Conservation (phyloP, 2,329 filamentous ascomycete species). For the Calycina herbarum region DNA sequence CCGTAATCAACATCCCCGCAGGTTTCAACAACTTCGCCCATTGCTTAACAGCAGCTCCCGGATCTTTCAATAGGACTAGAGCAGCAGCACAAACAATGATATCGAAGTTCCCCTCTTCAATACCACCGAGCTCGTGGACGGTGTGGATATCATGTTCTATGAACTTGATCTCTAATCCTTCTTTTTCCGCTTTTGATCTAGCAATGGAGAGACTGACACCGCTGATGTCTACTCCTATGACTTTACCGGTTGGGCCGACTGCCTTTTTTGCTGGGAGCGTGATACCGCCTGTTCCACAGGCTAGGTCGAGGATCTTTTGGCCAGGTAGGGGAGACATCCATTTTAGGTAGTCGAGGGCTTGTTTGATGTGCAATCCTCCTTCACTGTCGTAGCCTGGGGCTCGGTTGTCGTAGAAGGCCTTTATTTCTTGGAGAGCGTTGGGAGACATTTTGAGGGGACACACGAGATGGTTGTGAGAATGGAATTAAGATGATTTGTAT, state of each 20-base stretch:
- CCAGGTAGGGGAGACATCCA: slow-evolving; percentile 19
- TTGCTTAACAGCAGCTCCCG: slow-evolving; percentile 15
- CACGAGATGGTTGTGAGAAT: too few species aligned
- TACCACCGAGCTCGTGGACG: too few species aligned
- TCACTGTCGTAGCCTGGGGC: slow-evolving; percentile 23
- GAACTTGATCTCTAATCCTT: slow-evolving; percentile 13
- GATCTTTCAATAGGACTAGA: slow-evolving; percentile 19
- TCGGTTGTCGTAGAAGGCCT: slow-evolving; percentile 20
- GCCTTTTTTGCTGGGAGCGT: slow-evolving; percentile 15
- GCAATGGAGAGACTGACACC: slow-evolving; percentile 16
- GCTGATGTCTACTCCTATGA: slow-evolving; percentile 25
- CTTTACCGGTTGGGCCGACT: slow-evolving; percentile 15
- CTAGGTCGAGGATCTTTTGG: slow-evolving; percentile 22
- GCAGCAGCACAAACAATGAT: slow-evolving; percentile 21
- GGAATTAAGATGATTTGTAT: too few species aligned
- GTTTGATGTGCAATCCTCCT: slow-evolving; percentile 14
- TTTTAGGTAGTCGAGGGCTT: slow-evolving; percentile 22
- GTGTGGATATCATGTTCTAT: slow-evolving; percentile 20
- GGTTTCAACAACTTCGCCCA: slow-evolving; percentile 24
- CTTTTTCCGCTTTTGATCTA: slow-evolving; percentile 16
- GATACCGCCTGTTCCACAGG: slow-evolving; percentile 24
- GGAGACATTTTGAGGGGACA: not conserved
- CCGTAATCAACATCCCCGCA: slow-evolving; percentile 22
- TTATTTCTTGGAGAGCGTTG: not conserved
- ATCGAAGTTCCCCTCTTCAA: too few species aligned